Conservation (phyloP, 202 grass and related monocot species). For the Hordeum pubiflorum region DNA sequence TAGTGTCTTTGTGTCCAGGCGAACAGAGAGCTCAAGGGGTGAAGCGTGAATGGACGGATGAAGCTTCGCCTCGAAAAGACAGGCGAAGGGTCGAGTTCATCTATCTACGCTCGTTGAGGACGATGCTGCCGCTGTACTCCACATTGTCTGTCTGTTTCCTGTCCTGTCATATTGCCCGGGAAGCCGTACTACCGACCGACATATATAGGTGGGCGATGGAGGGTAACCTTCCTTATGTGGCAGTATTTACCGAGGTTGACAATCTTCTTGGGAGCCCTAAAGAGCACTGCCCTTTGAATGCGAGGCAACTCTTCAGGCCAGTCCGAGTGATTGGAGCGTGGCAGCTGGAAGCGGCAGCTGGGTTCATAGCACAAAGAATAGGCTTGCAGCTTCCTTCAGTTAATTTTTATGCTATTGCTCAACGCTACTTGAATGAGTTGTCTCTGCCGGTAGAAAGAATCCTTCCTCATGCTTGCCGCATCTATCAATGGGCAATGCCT, state of each 20-base stretch:
- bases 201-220: constrained; percentile 59
- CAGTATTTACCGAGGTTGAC: constrained; percentile 47
- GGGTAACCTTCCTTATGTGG: constrained; percentile 59
- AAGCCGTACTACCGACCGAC: constrained; percentile 58
- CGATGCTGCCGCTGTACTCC: constrained; percentile 54
- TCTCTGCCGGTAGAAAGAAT: constrained; percentile 45
- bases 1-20: constrained; percentile 27
- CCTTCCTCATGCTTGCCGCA: constrained; percentile 44
- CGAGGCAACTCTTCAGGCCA: constrained; percentile 60
- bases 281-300: constrained; percentile 39
- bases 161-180: constrained; percentile 55
- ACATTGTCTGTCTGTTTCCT: constrained; percentile 59
- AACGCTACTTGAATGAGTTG: constrained; percentile 51
- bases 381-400: constrained; percentile 60
- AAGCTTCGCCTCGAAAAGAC: neutral
- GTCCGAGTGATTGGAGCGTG: constrained; percentile 56
- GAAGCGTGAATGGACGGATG: constrained; percentile 13
- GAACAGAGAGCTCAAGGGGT: constrained; percentile 4
- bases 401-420: constrained; percentile 74
- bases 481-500: constrained; percentile 74
- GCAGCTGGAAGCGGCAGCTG: constrained; percentile 59
- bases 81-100: constrained; percentile 27
- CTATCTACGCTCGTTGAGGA: constrained; percentile 49
- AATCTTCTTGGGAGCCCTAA: constrained; percentile 39
- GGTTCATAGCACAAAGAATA: constrained; percentile 51